Conservation (phyloP, 108 stramenopile genomes). For the Skeletonema potamos region DNA sequence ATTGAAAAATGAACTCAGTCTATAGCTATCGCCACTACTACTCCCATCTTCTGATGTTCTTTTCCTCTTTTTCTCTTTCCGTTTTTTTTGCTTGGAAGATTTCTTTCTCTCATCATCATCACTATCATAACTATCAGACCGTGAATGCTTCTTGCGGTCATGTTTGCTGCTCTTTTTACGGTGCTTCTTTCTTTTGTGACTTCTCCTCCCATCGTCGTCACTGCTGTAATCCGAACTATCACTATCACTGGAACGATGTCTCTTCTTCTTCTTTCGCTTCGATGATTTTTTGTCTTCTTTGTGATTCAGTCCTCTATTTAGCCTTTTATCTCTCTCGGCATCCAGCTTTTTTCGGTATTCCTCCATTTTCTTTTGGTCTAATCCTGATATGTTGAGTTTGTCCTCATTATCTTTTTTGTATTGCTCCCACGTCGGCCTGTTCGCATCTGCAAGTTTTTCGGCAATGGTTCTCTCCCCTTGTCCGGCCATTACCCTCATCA, state of each 20-base stretch:
- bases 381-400: conserved; percentile 85
- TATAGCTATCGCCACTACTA: conserved; percentile 64
- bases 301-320: conserved; percentile 74
- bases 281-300: conserved; percentile 38
- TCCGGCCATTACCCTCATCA: conserved; percentile 90
- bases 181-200: conserved; percentile 44
- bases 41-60: conserved; percentile 36
- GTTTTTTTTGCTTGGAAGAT: conserved; percentile 42
- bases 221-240: conserved; percentile 31
- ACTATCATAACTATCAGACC: conserved; percentile 40
- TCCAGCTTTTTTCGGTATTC: conserved; percentile 92
- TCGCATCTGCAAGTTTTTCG: conserved; percentile 92
- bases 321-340: conserved; percentile 73
- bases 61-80: conserved; percentile 36
- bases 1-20: conserved; percentile 71
- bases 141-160: conserved; percentile 40
- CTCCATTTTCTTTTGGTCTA: conserved; percentile 92
- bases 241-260: conserved; percentile 46
- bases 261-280: conserved; percentile 57
- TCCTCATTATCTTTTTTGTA: conserved; percentile 97
- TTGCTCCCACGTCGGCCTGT: conserved; percentile 97
- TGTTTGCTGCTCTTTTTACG: conserved; percentile 41
- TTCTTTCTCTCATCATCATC: conserved; percentile 38
- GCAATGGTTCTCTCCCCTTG: conserved; percentile 90
- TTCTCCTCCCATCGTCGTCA: conserved; percentile 31